Evolutionary conservation across 2,329 filamentous ascomycete species (phyloP), one percentile per base, ranked within the genome.

Genomic region (Colletotrichum tanaceti): DNA sequence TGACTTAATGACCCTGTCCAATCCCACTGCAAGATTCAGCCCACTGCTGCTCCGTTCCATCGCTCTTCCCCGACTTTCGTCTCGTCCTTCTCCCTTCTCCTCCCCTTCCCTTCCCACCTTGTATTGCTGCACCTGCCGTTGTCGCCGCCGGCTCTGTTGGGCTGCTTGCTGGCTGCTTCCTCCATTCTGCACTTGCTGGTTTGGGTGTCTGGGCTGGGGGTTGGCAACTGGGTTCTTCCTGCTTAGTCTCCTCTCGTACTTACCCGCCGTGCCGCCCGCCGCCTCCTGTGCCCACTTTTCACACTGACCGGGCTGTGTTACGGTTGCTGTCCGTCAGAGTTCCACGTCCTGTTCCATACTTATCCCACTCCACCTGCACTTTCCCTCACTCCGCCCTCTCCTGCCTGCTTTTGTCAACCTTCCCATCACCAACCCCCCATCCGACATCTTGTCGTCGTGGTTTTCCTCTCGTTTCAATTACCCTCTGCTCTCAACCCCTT

Each of bases 351-450:
- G 46, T 58, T 68, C 53, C 63, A 70, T 70, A 70, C 67, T 67
- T 70, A 70, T 70, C 67, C 67, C 64, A 55, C 67, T 70, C 67
- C 64, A 70, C 67, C 67, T 70, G 67, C 67, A 70, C 67, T 66
- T n/a, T 69, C 66, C 49, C 50, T 61, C 66, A 11, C 63, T 66
- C 62, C 66, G 55, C 66, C 52, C 44, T 54, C 49, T 58, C 57
- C 50, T 24, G 57, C 28, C 50, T 66, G 55, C 55, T 44, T 61
- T 35, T 61, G 63, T 58, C 50, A 66, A 61, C 63, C 47, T 35
- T 68, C 41, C 32, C 32, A 35, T 35, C 55, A 65, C 64, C 64
- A 52, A 32, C 52, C 63, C 63, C 32, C 58, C 67, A 55, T 66
- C 66, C 66, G 66, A 49, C 63, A 46, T 58, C 35, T 52, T 67